Percentiles rank a stretch among this genome's conserved stretches.
These are phyloP conservation scores for Ulmus americana DNA, from an alignment of 331 rosid species.

Conservation along the genomic window DNA sequence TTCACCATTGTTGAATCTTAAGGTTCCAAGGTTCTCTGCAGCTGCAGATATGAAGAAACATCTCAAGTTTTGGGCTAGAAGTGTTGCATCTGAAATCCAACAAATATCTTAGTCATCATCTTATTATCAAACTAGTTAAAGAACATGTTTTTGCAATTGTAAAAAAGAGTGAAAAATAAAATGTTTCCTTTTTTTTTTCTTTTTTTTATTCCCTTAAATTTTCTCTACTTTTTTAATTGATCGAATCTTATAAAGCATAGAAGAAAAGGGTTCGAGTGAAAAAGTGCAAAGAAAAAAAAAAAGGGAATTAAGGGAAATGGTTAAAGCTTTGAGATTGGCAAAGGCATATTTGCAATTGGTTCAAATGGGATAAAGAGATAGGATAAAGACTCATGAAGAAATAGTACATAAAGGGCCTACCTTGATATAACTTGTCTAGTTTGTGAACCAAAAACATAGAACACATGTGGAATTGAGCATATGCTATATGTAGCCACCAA, in stretches of 20 bases:
- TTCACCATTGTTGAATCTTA: constrained; percentile 54
- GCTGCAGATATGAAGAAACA: constrained; percentile 65
- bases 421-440: not conserved
- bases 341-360: not conserved
- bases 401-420: not conserved
- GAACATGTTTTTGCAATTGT: no score
- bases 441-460: not conserved
- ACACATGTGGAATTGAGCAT: not conserved
- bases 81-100: constrained; percentile 65
- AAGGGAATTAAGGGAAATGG: not conserved
- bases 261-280: not conserved
- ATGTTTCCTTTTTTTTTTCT: no score
- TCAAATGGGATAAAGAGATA: not conserved
- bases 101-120: constrained; percentile 19
- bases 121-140: no score
- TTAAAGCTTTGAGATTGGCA: not conserved
- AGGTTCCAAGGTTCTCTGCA: constrained; percentile 44
- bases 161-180: no score
- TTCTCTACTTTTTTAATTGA: no score
- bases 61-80: constrained; percentile 65
- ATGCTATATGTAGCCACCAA: not conserved
- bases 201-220: no score
- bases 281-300: not conserved
- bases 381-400: not conserved
- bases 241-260: no score